Evolutionary conservation across 78 protist genomes (phyloP).

Genomic region (Goniomonas avonlea): DNA sequence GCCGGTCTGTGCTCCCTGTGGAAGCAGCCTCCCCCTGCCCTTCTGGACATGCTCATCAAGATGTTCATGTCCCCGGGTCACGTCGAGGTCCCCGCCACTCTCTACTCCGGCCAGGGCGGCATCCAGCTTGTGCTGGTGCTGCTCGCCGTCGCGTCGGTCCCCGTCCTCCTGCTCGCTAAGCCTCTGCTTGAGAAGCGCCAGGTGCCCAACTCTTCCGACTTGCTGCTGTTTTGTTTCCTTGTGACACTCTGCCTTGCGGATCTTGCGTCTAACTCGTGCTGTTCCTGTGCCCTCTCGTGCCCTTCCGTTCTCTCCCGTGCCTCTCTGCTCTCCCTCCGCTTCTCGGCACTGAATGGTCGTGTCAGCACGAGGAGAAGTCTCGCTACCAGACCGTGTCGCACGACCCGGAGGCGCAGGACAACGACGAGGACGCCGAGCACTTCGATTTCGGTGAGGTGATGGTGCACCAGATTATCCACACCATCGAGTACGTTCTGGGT

Average conservation of each 20-base stretch:
- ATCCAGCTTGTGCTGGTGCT: slow-evolving; percentile 61
- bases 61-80: slow-evolving; percentile 14
- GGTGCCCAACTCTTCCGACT: not conserved
- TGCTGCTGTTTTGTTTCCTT: not conserved
- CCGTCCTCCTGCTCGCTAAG: slow-evolving; percentile 76
- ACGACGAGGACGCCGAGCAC: slow-evolving; percentile 22
- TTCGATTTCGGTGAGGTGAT: slow-evolving; percentile 77
- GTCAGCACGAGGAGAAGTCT: not conserved
- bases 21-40: slow-evolving; percentile 21
- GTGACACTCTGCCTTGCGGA: not conserved
- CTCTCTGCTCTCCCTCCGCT: not conserved
- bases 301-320: not conserved
- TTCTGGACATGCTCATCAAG: slow-evolving; percentile 27
- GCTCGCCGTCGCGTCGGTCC: slow-evolving; percentile 72
- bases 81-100: not conserved
- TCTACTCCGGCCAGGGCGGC: slow-evolving; percentile 41
- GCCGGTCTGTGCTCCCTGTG: not conserved
- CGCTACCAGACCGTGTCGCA: not conserved
- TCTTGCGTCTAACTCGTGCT: not conserved
- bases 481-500: slow-evolving; percentile 97
- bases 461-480: slow-evolving; percentile 88
- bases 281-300: not conserved
- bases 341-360: not conserved
- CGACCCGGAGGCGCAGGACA: not conserved
- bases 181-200: slow-evolving; percentile 53